Base-by-base conservation (phyloP, 164 flowering plant species). In the Paratinospora sagittata region DNA sequence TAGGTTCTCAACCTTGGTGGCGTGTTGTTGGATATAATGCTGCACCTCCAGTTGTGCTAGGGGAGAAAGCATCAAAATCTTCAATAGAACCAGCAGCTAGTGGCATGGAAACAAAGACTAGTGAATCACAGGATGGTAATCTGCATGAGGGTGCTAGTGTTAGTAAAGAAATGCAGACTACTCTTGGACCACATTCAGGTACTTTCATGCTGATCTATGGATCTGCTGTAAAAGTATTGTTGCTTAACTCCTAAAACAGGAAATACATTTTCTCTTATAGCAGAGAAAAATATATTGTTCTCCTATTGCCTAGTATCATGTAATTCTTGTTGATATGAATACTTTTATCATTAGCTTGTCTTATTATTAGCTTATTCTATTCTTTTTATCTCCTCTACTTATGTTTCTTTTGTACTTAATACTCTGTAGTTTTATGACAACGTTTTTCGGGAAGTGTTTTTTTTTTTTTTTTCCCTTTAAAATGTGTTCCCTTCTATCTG, bases 1-100 rank as follows among this genome's bases (percentile, higher is more conserved):
- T 74, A 21, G 74, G 79, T 79, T 52, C 88, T 71, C 95, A 92
- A 73, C 95, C 93, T 27, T 92, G 98, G 98, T 89, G 93, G 96
- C 89, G 85, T 68, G 71, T 61, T 70, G 34, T 68, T 77, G 90
- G 83, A 39, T 86, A 82, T 79, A 81, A 76, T 73, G 67, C 84
- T n/a, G 69, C 75, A 2, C 57, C 84, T 58, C 62, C 82, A 11
- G 70, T 76, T 23, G 66, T 65, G 63, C 33, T 84, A 66, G 81
- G 78, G 34, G 88, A 79, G 33, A 83, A 66, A 72, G 70, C 82
- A 65, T 71, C 85, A 58, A 83, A 88, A 71, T 74, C 88, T 65
- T 81, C 89, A 21, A 10, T 80, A 13, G 88, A 86, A 55, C 76
- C 82, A 69, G 74, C 74, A 12, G 80, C 78, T 58, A 78, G 78